Conservation (phyloP, 176 grass and related monocot genomes). For the Melocanna baccifera region DNA sequence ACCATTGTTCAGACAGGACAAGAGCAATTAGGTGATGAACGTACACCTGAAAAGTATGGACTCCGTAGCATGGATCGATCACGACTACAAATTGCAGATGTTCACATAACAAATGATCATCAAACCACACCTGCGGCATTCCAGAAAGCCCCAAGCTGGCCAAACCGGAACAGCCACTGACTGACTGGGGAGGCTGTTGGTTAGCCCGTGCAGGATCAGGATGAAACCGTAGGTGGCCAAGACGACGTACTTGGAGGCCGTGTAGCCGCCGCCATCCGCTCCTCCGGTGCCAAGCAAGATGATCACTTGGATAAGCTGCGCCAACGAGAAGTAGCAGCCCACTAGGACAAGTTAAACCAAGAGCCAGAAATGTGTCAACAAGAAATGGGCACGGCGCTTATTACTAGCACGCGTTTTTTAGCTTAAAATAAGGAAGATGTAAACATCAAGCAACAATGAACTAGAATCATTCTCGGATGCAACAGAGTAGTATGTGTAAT, state of each 20-base stretch:
- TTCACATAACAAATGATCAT: neutral
- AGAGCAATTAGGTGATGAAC: too few species aligned
- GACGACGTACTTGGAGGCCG: slow-evolving; percentile 63
- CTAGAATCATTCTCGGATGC: too few species aligned
- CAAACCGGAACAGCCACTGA: slow-evolving; percentile 47
- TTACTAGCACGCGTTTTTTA: too few species aligned
- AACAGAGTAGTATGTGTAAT: too few species aligned
- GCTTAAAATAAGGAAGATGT: too few species aligned
- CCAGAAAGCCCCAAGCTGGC: slow-evolving; percentile 51
- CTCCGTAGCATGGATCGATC: too few species aligned
- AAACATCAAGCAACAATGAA: too few species aligned
- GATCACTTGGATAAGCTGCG: slow-evolving; percentile 71
- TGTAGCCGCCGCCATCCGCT: slow-evolving; percentile 57
- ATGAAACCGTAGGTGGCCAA: slow-evolving; percentile 50
- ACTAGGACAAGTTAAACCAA: slow-evolving; percentile 31
- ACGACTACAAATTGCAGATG: too few species aligned
- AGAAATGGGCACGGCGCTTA: too few species aligned
- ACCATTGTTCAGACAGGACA: too few species aligned
- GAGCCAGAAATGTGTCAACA: neutral
- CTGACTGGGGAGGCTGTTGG: slow-evolving; percentile 60
- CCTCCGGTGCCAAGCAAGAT: slow-evolving; percentile 66
- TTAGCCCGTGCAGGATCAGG: slow-evolving; percentile 46
- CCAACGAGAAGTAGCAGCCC: slow-evolving; percentile 59
- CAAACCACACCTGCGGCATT: slow-evolving; percentile 35
- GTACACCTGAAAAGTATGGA: too few species aligned